Percentiles rank a stretch among this genome's conserved stretches.
phyloP scores from a whole-genome alignment of 108 stramenopile species.

The Cylindrotheca closterium region DNA sequence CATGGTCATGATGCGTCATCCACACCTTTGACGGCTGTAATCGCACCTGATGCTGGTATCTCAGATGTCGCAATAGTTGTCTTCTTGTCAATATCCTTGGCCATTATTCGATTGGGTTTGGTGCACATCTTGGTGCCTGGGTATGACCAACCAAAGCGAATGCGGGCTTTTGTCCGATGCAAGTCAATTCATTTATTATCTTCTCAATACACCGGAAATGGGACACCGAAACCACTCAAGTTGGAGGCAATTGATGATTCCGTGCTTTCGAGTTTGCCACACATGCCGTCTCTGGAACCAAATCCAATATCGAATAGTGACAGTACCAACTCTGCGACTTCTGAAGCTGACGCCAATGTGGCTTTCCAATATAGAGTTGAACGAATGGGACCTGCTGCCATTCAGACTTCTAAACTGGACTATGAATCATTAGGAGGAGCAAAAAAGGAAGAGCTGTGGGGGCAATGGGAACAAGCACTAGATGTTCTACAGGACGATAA shows the following conservation, averaged over 20 bases:
- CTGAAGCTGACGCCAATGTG: background rate
- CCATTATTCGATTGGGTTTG: constrained; percentile 53
- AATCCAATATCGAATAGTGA: background rate
- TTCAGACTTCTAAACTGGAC: too few species aligned
- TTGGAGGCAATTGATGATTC: background rate
- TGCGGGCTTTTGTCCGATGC: constrained; percentile 65
- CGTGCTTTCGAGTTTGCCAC: background rate
- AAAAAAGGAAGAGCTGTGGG: constrained; percentile 1
- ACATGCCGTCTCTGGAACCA: background rate
- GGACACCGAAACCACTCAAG: constrained; percentile 27
- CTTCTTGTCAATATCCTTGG: constrained; percentile 44
- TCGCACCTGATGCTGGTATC: constrained; percentile 27
- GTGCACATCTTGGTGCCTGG: constrained; percentile 70
- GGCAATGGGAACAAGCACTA: background rate
- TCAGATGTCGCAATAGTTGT: constrained; percentile 60
- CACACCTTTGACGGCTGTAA: constrained; percentile 2
- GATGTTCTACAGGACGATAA: constrained; percentile 12
- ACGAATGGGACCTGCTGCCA: background rate
- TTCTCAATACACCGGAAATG: constrained; percentile 44
- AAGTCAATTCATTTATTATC: constrained; percentile 76
- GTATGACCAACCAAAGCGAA: constrained; percentile 41
- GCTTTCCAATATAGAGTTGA: background rate
- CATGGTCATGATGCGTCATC: background rate
- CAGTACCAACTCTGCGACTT: background rate
- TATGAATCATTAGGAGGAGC: background rate